Evolutionary conservation across 441 rosid genomes (phyloP).

Genomic region (Syzygium syzygioides): DNA sequence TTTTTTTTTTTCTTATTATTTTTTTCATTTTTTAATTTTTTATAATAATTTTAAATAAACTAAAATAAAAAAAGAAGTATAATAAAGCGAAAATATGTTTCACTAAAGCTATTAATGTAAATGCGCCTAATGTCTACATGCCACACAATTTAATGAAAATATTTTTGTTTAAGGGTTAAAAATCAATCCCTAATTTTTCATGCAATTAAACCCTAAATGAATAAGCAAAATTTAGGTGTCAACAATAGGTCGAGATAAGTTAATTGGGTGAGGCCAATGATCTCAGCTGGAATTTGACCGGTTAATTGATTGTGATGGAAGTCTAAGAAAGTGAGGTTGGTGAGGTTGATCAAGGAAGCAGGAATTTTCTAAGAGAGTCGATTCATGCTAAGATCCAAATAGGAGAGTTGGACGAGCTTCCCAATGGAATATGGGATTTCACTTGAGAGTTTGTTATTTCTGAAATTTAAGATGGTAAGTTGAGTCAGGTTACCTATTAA

Average conservation of each 20-base stretch:
- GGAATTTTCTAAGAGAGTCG: not conserved
- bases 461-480: not conserved
- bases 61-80: no score
- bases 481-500: slow-evolving; percentile 6
- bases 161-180: no score
- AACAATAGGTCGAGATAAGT: rapidly evolving
- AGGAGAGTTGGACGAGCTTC: not conserved
- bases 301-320: not conserved
- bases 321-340: not conserved
- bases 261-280: not conserved
- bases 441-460: rapidly evolving
- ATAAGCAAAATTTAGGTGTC: no score
- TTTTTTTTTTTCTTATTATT: no score
- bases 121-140: no score
- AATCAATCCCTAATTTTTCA: no score
- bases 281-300: not conserved
- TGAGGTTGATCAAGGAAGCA: not conserved
- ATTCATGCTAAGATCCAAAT: not conserved
- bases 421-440: not conserved
- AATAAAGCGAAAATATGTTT: no score
- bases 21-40: no score
- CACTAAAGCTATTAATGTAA: no score
- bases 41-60: no score
- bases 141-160: no score
- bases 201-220: no score